Base-by-base conservation (phyloP, 148 eudicot species). In the Simmondsia chinensis region DNA sequence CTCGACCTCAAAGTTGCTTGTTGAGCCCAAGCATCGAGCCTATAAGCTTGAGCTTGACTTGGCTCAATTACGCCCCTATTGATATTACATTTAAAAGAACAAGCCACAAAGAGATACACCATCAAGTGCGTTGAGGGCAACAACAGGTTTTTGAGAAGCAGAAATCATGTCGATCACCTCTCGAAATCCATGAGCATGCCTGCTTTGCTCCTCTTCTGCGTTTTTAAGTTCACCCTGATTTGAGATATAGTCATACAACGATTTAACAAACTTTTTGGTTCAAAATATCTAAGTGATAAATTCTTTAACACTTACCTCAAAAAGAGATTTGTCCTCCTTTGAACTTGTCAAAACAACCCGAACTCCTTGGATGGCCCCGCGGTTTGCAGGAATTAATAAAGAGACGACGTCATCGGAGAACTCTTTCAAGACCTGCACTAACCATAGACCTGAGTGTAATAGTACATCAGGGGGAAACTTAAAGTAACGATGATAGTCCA, bases 91-190 rank as follows among this genome's bases (percentile, higher is more conserved):
- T 7, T 16, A 14, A 48, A 6, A 16, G 13, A 37, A 27, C 26
- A 54, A 40, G 38, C 20, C 23, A 48, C 14, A 27, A 0, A 52
- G 66, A 64, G 44, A 60, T 26, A 23, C 64, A 91, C 97, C 99
- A 43, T 77, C 76, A 26, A 93, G 80, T 27, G 77, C 68, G 71
- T 79, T 93, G 74, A 82, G 94, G 60, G 73, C 78, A 65, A 86
- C 70, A 60, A 93, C 44, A 57, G 99, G 96, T 68, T 80, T 93
- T 78, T 63, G 70, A 39, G 96, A 86, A 68, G 87, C 57, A 39
- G 94, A 79, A 66, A 93, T 77, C 60, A 77, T 41, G 60, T 93
- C 96, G 26, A 93, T 65, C 84, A 93, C 96, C 76, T 86, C 96
- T 14, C 94, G 70, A 58, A 93, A 93, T 38, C 99, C 99, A 57